Evolutionary conservation across 2,329 filamentous ascomycete species (phyloP), one percentile per base, ranked within the genome.

Genomic region (Aspergillus brasiliensis): DNA sequence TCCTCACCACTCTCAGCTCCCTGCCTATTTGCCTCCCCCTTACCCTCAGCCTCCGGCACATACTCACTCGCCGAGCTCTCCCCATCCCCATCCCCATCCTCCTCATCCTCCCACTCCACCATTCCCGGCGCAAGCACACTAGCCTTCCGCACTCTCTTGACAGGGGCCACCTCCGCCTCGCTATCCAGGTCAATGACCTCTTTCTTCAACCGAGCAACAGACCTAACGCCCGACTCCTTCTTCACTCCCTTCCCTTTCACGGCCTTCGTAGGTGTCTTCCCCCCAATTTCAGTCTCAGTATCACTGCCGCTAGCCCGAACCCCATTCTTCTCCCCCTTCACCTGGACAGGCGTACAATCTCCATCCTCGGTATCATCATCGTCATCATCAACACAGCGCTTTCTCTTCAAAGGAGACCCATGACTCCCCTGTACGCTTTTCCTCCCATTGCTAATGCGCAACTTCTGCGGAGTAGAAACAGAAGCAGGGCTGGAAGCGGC

Each of bases 61-160:
- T 64, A 69, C 58, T 69, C 66, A 1, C 63, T 65, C 4, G 59
- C 56, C 27, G 65, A 69, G 27, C 62, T 69, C 17, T 70, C 66
- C 19, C 55, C 61, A 15, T 27, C 44, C 13, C 56, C 49, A 3
- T 51, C n/a, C n/a, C n/a, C 54, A 4, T 58, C 46, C 0, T 58
- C 59, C 6, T 65, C 62, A 10, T 34, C 58, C 25, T 56, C 47
- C 60, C 67, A 70, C 8, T 25, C 57, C 17, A 69, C 56, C 59
- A 67, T 67, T 4, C 63, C 69, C 10, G 51, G 19, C 25, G 62
- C 54, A 10, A 65, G 60, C 19, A 31, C n/a, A 37, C 60, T 64
- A 19, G 62, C 56, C 59, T 51, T 68, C 15, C 69, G 66, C 27
- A 61, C 57, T 10, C 69, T 62, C 58, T 70, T 70, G 11, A 54